Evolutionary conservation across 768 basidiomycete species (phyloP).

Genomic region (Tephrocybe rancida): DNA sequence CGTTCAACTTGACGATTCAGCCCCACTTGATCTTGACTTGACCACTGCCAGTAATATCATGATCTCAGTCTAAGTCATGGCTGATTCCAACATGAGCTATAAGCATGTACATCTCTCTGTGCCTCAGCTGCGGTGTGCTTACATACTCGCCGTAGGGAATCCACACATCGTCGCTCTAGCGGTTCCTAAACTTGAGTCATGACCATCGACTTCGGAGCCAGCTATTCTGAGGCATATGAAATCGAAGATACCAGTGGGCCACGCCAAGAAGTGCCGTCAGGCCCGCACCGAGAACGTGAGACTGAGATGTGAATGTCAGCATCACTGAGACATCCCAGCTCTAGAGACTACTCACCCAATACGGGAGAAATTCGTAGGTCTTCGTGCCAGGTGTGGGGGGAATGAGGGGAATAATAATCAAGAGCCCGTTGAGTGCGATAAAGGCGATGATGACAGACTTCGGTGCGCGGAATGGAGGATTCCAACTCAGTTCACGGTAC

Average conservation of each 20-base stretch:
- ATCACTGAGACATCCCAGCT: neutral
- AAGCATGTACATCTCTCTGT: too few species aligned
- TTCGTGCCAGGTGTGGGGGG: constrained; percentile 54
- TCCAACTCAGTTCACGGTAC: constrained; percentile 48
- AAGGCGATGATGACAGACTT: constrained; percentile 52
- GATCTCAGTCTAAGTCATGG: too few species aligned
- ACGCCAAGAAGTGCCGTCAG: constrained; percentile 47
- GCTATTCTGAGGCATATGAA: constrained; percentile 51
- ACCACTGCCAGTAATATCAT: too few species aligned
- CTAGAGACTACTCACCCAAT: constrained; percentile 52
- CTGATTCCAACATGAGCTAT: too few species aligned
- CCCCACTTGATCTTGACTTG: too few species aligned
- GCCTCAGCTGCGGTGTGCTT: too few species aligned
- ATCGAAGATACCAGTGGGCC: constrained; percentile 57
- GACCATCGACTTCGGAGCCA: too few species aligned
- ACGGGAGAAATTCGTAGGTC: constrained; percentile 62
- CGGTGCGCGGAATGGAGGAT: constrained; percentile 64
- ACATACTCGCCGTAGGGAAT: too few species aligned
- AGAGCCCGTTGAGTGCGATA: constrained; percentile 66
- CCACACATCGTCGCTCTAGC: too few species aligned
- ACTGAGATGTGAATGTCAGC: constrained; percentile 30
- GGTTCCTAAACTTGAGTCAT: too few species aligned
- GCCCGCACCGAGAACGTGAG: constrained; percentile 47
- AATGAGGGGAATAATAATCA: constrained; percentile 58
- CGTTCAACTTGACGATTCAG: too few species aligned